These are phyloP conservation scores for Boletus sp. DNA, from an alignment of 768 basidiomycete species.

Conservation along the genomic window DNA sequence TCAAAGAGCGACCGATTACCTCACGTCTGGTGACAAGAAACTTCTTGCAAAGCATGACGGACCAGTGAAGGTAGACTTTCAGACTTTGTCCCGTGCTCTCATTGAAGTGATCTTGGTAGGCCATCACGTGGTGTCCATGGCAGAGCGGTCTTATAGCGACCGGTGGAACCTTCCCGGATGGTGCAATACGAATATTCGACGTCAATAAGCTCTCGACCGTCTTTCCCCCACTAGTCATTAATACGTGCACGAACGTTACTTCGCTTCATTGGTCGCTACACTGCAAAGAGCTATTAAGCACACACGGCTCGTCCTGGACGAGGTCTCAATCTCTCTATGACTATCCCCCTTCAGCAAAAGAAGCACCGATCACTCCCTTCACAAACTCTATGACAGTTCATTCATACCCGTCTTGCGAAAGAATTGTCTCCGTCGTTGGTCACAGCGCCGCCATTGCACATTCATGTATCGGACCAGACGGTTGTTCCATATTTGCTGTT, in stretches of 20 bases:
- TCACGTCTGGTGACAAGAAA: conserved; percentile 33
- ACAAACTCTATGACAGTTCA: conserved; percentile 49
- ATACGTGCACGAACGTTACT: conserved; percentile 51
- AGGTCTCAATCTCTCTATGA: conserved; percentile 19
- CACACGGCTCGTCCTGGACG: conserved; percentile 51
- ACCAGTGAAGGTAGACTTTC: conserved; percentile 40
- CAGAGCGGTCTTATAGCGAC: conserved; percentile 64
- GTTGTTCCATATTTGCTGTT: conserved; percentile 61
- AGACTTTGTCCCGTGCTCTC: neutral
- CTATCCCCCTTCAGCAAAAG: conserved; percentile 19
- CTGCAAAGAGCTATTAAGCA: conserved; percentile 82
- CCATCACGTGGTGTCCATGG: conserved; percentile 77
- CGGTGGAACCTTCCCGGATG: conserved; percentile 64
- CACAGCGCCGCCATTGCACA: conserved; percentile 55
- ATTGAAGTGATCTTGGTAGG: conserved; percentile 37
- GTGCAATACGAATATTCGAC: conserved; percentile 54
- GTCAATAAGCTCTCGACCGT: conserved; percentile 40
- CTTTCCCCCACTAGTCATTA: conserved; percentile 46
- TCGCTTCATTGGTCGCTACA: conserved; percentile 71
- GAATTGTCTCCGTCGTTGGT: conserved; percentile 55
- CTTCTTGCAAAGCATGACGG: conserved; percentile 44
- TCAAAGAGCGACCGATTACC: conserved; percentile 32
- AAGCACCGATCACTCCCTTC: conserved; percentile 25
- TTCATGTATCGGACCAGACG: conserved; percentile 62
- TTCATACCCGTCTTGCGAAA: conserved; percentile 51